Evolutionary conservation across 129 eudicot genomes (phyloP).

Genomic region (Chrysanthemum lavandulifolium): DNA sequence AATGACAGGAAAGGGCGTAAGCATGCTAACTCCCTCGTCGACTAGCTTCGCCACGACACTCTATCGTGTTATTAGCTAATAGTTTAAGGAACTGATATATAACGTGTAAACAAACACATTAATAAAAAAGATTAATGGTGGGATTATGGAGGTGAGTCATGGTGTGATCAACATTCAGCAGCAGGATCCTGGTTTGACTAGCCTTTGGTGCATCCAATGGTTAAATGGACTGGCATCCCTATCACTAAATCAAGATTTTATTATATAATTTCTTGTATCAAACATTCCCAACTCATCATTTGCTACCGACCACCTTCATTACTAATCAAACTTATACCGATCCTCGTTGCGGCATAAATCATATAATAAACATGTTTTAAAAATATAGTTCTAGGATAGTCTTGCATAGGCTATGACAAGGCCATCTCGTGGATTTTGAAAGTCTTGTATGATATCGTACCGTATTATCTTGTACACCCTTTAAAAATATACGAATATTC

Average conservation of each 20-base stretch:
- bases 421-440: neutral
- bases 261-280: neutral
- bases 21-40: neutral
- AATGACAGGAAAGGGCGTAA: neutral
- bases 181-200: slow-evolving; percentile 26
- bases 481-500: too few relatives aligned
- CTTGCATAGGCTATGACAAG: slow-evolving; percentile 16
- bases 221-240: slow-evolving; percentile 31
- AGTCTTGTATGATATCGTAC: too few relatives aligned
- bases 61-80: slow-evolving; percentile 1
- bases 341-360: slow-evolving; percentile 6
- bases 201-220: slow-evolving; percentile 21
- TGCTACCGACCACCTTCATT: neutral
- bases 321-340: neutral
- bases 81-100: neutral
- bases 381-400: slow-evolving; percentile 7
- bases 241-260: slow-evolving; percentile 24
- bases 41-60: neutral
- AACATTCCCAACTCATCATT: slow-evolving; percentile 16
- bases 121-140: neutral
- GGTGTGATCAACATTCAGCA: slow-evolving; percentile 20
- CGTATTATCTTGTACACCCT: too few relatives aligned
- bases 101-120: neutral
- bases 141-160: slow-evolving; percentile 10
- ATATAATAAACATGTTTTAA: neutral